Evolutionary conservation across 805 yeast species (phyloP), one percentile per base, ranked within the genome.

Genomic region (Kuraishia floccosa): DNA sequence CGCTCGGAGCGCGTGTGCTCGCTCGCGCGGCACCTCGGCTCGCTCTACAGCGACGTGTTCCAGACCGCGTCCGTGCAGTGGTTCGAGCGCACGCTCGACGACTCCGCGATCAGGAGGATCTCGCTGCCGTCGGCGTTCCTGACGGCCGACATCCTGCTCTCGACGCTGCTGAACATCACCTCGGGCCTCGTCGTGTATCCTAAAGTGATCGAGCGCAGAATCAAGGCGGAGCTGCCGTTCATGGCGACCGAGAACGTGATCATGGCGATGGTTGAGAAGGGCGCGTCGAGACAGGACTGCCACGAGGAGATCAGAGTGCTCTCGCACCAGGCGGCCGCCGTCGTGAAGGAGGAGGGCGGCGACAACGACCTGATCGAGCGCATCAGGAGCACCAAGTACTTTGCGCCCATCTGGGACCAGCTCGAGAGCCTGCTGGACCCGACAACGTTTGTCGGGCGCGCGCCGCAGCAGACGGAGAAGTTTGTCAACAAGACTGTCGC

Each of bases 221-320:
- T 91, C 60, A 74, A 52, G 54, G 71, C 95, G 31, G 98, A 91
- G 62, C 69, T 91, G 51, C 98, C 98, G 45, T 91, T 91, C 71
- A 91, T 91, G 98, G 98, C 98, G 43, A 91, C 98, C 35, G 98
- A 91, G 65, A 91, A 91, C 63, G 73, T 91, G 57, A 91, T 91
- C 58, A 91, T 91, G 98, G 98, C 98, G 32, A 91, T 91, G 96
- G 98, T 91, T 35, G 94, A 86, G 61, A 79, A 80, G 56, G 97
- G 97, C 46, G 97, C 83, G 20, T 86, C 94, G 20, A 81, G 98
- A 72, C 98, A 91, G 68, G 96, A 89, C 35, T 89, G 95, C 51
- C 98, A 91, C 60, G 98, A 91, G 66, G 81, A 82, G 61, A 87
- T 91, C 61, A 78, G 98, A 61, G 97, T 91, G 19, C 69, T 91